Conservation (phyloP, 164 flowering plant genomes). For the Litsea cubeba region DNA sequence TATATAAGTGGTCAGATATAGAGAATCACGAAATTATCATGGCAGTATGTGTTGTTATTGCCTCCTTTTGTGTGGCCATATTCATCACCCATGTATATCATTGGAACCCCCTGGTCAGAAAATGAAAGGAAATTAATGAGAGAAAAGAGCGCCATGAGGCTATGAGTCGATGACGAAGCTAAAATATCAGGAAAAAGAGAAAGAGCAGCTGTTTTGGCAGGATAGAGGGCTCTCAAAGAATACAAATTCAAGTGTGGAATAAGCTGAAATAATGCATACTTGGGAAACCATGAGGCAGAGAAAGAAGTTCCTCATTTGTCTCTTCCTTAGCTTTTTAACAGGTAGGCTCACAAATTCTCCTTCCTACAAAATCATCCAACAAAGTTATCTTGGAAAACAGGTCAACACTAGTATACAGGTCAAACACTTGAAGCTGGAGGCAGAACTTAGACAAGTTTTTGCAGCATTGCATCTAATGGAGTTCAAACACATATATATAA, state of each 20-base stretch:
- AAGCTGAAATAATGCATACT: conserved; percentile 34
- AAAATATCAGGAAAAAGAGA: not conserved
- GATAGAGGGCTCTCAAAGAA: not conserved
- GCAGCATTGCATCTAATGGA: too few relatives aligned
- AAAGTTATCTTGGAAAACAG: not conserved
- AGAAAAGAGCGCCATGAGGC: not conserved
- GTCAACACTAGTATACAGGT: too few relatives aligned
- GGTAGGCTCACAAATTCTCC: conserved; percentile 75
- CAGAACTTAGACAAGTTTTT: too few relatives aligned
- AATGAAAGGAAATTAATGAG: conserved; percentile 13
- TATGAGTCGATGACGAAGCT: not conserved
- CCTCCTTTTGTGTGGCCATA: conserved; percentile 97
- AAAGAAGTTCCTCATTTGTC: conserved; percentile 91
- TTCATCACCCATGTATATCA: conserved; percentile 96
- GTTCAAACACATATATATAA: too few relatives aligned
- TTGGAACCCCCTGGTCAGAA: conserved; percentile 81
- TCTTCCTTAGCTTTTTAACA: conserved; percentile 73
- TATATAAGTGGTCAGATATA: conserved; percentile 7
- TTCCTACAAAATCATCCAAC: conserved; percentile 43
- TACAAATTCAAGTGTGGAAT: not conserved
- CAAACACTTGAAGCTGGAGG: too few relatives aligned
- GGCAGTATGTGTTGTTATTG: conserved; percentile 96
- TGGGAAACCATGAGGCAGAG: conserved; percentile 95
- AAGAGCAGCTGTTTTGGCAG: not conserved
- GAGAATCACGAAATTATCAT: conserved; percentile 69